phyloP scores from a whole-genome alignment of 2,329 filamentous ascomycete genomes.

The Trichoderma polysporum region DNA sequence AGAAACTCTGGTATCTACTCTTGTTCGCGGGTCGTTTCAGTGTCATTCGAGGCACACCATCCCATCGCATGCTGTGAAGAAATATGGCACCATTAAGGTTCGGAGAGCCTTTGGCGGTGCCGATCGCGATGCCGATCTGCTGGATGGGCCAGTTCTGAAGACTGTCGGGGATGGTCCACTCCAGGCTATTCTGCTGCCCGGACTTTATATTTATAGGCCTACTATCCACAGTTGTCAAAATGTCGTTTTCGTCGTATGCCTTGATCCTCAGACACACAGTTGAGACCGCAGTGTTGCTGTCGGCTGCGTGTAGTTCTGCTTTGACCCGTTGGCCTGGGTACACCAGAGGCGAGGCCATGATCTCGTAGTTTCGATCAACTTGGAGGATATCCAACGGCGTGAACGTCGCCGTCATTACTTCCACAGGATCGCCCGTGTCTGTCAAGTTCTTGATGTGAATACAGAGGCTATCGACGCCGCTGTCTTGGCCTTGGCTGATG shows the following conservation, averaged over 20 bases:
- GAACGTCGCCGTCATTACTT: slow-evolving; percentile 18
- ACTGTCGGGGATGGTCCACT: slow-evolving; percentile 16
- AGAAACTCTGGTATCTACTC: slow-evolving; percentile 7
- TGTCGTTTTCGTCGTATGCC: slow-evolving; percentile 2
- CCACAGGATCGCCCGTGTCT: neutral
- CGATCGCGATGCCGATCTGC: slow-evolving; percentile 14
- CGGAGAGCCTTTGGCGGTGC: neutral
- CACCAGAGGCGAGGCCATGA: slow-evolving; percentile 22
- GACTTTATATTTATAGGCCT: neutral
- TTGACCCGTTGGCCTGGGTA: slow-evolving; percentile 19
- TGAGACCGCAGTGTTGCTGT: neutral
- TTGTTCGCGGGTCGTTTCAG: neutral
- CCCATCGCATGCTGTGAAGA: slow-evolving; percentile 19
- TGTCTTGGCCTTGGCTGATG: slow-evolving; percentile 20
- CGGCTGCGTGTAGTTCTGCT: neutral
- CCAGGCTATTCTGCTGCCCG: too few species aligned
- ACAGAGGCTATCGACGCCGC: neutral
- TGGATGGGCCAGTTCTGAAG: slow-evolving; percentile 20
- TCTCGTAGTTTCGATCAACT: slow-evolving; percentile 13
- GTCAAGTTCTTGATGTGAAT: neutral
- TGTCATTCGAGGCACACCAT: slow-evolving; percentile 16
- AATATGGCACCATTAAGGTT: neutral
- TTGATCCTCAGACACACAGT: slow-evolving; percentile 8
- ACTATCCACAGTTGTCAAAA: neutral
- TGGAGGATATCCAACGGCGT: slow-evolving; percentile 13